Conservation (phyloP, 371 early-diverging fungal species). For the Choanephora cucurbitarum region DNA sequence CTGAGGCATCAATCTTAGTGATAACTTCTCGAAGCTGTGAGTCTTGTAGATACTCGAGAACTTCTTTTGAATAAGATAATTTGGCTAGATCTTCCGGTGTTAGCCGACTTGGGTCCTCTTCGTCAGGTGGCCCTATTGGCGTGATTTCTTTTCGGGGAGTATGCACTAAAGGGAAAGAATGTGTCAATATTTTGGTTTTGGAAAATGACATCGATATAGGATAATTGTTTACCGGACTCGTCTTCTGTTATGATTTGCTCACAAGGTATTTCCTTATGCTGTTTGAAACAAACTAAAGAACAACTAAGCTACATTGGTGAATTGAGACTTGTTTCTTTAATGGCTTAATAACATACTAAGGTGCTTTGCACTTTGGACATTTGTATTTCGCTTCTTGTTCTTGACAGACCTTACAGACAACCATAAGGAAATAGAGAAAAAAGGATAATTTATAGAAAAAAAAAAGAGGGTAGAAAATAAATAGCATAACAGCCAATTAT, state of each 20-base stretch:
- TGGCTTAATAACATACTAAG: constrained; percentile 32
- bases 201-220: not conserved
- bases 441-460: not conserved
- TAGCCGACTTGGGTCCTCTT: constrained; percentile 36
- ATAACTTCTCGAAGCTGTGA: constrained; percentile 35
- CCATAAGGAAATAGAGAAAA: constrained; percentile 5
- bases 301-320: constrained; percentile 23
- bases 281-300: constrained; percentile 43
- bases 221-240: not conserved
- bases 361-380: constrained; percentile 40
- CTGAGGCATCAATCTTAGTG: constrained; percentile 27
- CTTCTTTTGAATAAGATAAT: constrained; percentile 31
- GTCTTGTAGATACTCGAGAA: constrained; percentile 34
- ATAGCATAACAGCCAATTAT: too few species aligned
- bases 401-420: constrained; percentile 35
- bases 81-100: constrained; percentile 21
- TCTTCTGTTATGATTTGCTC: not conserved
- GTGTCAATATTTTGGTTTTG: not conserved
- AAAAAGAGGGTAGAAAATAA: not conserved
- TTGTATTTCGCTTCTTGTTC: constrained; percentile 40
- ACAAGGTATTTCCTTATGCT: constrained; percentile 40
- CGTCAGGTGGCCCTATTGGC: constrained; percentile 26
- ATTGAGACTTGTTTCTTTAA: not conserved
- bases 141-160: constrained; percentile 15
- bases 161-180: not conserved